A percentile compares a stretch with the other conserved stretches of the same genome.
Conservation (phyloP, 805 yeast genomes). For the Starmera amethionina region DNA sequence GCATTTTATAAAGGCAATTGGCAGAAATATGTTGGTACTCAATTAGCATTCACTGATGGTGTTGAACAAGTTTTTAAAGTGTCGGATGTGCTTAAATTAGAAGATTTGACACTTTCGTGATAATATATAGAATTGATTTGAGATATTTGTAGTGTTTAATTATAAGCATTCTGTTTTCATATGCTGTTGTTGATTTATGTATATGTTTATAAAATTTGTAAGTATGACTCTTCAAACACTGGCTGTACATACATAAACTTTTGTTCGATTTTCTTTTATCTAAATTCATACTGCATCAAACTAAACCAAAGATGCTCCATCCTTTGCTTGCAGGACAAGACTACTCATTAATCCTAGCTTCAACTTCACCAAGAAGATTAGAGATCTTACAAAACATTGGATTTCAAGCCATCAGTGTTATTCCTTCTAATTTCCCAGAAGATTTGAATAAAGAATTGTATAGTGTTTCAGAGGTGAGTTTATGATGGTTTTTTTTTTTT, state of each 20-base stretch:
- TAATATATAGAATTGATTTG: neutral
- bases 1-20: slow-evolving; percentile 65
- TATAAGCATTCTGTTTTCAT: no score
- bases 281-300: no score
- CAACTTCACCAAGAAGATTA: slow-evolving; percentile 73
- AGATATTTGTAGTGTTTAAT: neutral
- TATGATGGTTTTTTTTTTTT: neutral
- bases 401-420: slow-evolving; percentile 31
- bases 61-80: slow-evolving; percentile 11
- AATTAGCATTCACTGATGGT: slow-evolving; percentile 28
- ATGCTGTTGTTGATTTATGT: no score
- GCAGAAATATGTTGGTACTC: slow-evolving; percentile 76
- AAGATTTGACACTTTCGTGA: slow-evolving; percentile 13
- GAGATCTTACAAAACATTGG: slow-evolving; percentile 62
- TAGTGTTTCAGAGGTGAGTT: slow-evolving; percentile 34
- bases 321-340: slow-evolving; percentile 8
- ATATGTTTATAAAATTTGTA: no score
- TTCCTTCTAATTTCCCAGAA: slow-evolving; percentile 69
- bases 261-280: no score
- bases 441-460: slow-evolving; percentile 46
- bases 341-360: slow-evolving; percentile 51
- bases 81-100: slow-evolving; percentile 12
- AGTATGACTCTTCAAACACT: no score
- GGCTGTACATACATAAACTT: no score
- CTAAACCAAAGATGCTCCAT: neutral